Conservation (phyloP, 164 flowering plant genomes). For the Kingdonia uniflora region DNA sequence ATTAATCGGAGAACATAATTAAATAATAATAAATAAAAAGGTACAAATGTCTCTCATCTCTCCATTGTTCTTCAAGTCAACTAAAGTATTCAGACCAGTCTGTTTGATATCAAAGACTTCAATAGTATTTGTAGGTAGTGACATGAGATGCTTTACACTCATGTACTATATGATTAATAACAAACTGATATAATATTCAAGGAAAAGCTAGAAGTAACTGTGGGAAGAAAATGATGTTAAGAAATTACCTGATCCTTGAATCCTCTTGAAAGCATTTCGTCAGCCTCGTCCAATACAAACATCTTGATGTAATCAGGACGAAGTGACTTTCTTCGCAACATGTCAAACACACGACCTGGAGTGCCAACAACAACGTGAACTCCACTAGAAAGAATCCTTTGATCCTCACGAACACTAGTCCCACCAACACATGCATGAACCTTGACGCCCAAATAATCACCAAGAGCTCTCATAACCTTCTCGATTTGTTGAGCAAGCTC, state of each 20-base stretch:
- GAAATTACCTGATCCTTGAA: constrained; percentile 16
- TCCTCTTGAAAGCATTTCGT: constrained; percentile 18
- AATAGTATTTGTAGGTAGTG: too few relatives aligned
- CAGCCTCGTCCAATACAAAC: constrained; percentile 19
- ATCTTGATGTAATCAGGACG: constrained; percentile 16
- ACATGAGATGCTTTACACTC: too few relatives aligned
- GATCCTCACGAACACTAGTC: constrained; percentile 16
- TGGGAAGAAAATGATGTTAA: not conserved
- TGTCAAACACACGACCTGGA: constrained; percentile 17
- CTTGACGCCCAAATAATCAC: constrained; percentile 57
- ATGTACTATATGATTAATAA: too few relatives aligned
- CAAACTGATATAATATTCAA: not conserved
- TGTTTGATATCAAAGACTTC: too few relatives aligned
- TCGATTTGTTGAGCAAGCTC: constrained; percentile 73
- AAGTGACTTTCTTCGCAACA: constrained; percentile 14
- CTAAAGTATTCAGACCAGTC: too few relatives aligned
- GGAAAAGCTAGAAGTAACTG: not conserved
- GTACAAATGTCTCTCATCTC: too few relatives aligned
- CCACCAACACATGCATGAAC: constrained; percentile 50
- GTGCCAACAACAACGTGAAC: constrained; percentile 19
- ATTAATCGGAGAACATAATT: too few relatives aligned
- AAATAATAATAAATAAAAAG: too few relatives aligned
- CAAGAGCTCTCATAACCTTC: constrained; percentile 70
- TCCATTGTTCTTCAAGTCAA: too few relatives aligned
- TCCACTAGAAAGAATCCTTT: constrained; percentile 13